These are phyloP conservation scores for Rhodotorula sp. DNA, from an alignment of 1,284 basidiomycete species.

Conservation along the genomic window DNA sequence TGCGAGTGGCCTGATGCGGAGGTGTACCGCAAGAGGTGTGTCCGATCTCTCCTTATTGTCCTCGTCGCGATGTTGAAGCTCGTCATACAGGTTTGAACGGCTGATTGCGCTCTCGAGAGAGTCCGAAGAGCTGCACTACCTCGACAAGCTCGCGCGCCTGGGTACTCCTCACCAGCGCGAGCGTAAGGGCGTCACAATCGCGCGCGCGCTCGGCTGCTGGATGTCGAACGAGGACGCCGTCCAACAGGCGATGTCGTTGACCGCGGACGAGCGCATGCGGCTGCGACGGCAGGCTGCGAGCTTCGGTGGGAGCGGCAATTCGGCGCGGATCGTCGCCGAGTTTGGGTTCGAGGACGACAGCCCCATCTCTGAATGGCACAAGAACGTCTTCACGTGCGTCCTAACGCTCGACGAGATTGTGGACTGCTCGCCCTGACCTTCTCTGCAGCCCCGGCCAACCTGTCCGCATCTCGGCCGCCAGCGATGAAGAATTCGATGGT, in stretches of 20 bases:
- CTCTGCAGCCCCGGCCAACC: conserved; percentile 14
- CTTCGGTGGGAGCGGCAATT: not conserved
- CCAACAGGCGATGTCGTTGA: not conserved
- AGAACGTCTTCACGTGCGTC: conserved; percentile 24
- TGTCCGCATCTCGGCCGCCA: conserved; percentile 19
- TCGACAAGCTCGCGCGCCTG: conserved; percentile 9
- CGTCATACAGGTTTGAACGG: conserved; percentile 17
- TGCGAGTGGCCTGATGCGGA: conserved; percentile 23
- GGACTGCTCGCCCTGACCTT: not conserved
- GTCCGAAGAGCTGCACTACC: conserved; percentile 33
- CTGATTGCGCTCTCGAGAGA: conserved; percentile 22
- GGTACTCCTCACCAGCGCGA: conserved; percentile 30
- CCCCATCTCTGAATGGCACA: conserved; percentile 11
- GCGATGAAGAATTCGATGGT: not conserved
- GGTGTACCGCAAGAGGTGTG: conserved; percentile 21
- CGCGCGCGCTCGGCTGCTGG: conserved; percentile 25
- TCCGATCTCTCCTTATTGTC: not conserved
- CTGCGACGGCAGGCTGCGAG: not conserved
- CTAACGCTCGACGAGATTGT: not conserved
- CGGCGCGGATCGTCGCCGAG: conserved; percentile 11
- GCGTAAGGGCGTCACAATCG: conserved; percentile 17
- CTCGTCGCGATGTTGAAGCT: not conserved
- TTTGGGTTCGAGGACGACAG: conserved; percentile 17
- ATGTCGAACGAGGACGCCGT: conserved; percentile 15
- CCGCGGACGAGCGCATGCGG: not conserved